Evolutionary conservation across 257 asterid species (phyloP), one percentile per base, ranked within the genome.

Genomic region (Primulina huaijiensis): DNA sequence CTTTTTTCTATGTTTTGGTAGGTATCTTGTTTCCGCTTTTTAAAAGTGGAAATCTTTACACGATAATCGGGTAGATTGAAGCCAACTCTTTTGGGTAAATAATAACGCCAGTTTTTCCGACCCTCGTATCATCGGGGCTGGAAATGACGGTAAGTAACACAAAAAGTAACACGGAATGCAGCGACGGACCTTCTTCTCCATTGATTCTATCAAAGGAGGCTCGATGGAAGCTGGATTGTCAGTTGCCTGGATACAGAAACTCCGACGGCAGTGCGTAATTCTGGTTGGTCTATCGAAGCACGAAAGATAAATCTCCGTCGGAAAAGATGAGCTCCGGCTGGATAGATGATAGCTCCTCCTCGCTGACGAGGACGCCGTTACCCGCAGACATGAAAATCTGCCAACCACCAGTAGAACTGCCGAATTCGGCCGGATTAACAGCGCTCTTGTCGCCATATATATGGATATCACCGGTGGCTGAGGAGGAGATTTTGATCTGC

Each of bases 171-270:
- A 56, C 12, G 19, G 55, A 70, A 52, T 27, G 29, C 1, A 70
- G 72, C 3, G n/a, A 74, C 19, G 14, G 46, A 92, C 98, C 98
- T 92, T 92, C 74, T 79, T 89, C 82, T 88, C 84, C 98, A 92
- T 92, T 6, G 92, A 81, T 68, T 82, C 89, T 83, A 92, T 89
- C 69, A 89, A 67, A 53, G 87, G 85, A 67, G 88, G 67, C 74
- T 78, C 88, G 71, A 86, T 53, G 17, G 89, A 75, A 70, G 90
- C 70, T 17, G 78, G 55, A 61, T 72, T 84, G 9, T 72, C 84
- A 46, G 78, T 75, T 17, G 92, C 92, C 67, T 85, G 86, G 78
- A 71, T 52, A 82, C 85, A 81, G 62, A 86, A 82, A 81, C 16
- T 58, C 81, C 94, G 85, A 11, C 68, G 84, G 55, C 68, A 29